phyloP scores from a whole-genome alignment of 768 basidiomycete species.

The Pholiota molesta region DNA sequence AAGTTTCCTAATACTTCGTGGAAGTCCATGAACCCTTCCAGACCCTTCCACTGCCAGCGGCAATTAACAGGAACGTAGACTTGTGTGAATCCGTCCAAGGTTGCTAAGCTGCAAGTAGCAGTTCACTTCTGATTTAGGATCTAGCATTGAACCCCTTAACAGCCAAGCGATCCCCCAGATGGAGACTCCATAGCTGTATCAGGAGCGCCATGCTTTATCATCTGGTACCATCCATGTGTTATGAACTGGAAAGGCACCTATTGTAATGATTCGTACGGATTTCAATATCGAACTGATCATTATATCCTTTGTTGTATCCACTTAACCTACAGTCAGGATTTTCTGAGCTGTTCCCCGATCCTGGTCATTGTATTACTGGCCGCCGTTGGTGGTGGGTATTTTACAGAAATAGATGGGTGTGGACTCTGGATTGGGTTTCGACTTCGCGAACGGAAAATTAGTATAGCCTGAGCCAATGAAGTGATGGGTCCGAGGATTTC shows the following conservation, averaged over 20 bases:
- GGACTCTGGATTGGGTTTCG: background rate
- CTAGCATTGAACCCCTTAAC: constrained; percentile 5
- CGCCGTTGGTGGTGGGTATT: background rate
- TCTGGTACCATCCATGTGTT: background rate
- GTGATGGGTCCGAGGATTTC: constrained; percentile 1
- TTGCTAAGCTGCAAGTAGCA: constrained; percentile 18
- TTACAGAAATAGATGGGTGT: background rate
- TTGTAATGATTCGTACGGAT: background rate
- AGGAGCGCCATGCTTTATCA: background rate
- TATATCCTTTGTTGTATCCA: background rate
- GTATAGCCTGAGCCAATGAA: constrained; percentile 1
- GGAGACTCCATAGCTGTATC: background rate
- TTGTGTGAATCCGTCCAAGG: constrained; percentile 22
- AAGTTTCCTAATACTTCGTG: constrained; percentile 3
- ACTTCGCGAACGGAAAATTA: background rate
- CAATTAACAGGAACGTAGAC: constrained; percentile 24
- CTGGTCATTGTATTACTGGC: background rate
- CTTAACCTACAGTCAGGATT: background rate
- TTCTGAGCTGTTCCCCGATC: background rate
- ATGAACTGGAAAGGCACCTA: background rate
- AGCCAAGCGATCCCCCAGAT: constrained; percentile 3
- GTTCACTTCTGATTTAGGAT: constrained; percentile 10
- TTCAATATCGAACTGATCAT: background rate
- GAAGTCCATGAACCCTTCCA: constrained; percentile 13
- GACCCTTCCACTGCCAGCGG: constrained; percentile 14